Evolutionary conservation across 352 stramenopile genomes (phyloP), one percentile per base, ranked within the genome.

Genomic region (Plasmopara viticola): DNA sequence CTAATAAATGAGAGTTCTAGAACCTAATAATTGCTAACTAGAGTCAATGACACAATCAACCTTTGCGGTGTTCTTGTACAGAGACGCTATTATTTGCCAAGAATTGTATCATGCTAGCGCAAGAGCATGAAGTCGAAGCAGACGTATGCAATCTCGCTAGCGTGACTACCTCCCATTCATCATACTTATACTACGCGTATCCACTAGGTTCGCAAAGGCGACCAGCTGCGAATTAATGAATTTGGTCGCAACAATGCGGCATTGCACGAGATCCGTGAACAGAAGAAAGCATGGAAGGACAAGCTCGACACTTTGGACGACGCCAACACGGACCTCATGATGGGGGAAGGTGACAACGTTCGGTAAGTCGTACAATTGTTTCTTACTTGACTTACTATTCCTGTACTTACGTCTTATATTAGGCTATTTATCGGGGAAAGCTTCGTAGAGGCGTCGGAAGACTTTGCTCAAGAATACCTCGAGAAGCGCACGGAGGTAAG

Each of bases 171-270:
- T 39, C 35, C 20, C 17, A 41, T 46, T 13, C 35, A 6, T 37
- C 14, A 44, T 37, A 48, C 41, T 30, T 14, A 52, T n/a, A 0
- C 33, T 45, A 31, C 44, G 15, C 9, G 29, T 52, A 8, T 6
- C 9, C 40, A 44, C n/a, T 58, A 98, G 87, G 95, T 99, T 47
- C 87, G 93, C 46, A 82, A 85, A 55, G 90, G 98, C 72, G 96
- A 99, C 76, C 96, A 99, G 77, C 66, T 97, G 61, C 83, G 86
- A 44, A 99, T 99, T 64, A 99, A 99, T 71, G 92, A 98, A 67
- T 99, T 99, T 71, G 96, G 94, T 53, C 77, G 87, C 53, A 87
- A 98, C 65, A 99, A 99, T 77, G 91, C 91, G 30, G 67, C 85
- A 40, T 72, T 98, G 54, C 70, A 96, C 63, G 92, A 98, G 68